phyloP scores from a whole-genome alignment of 2,329 filamentous ascomycete genomes.

The Westerdykella ornata region DNA sequence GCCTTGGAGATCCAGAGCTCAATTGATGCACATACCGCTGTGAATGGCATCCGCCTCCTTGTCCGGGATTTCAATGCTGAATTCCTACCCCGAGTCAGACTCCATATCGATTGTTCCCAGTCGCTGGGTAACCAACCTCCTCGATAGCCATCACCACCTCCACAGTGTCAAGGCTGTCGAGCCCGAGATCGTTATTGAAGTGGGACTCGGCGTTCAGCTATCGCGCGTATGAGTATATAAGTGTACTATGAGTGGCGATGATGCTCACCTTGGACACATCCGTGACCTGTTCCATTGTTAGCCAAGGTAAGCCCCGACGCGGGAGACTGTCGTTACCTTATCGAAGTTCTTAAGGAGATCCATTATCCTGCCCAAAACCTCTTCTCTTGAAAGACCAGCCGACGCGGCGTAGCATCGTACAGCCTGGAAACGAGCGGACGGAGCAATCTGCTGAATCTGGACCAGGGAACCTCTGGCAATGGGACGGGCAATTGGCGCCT shows the following conservation, averaged over 20 bases:
- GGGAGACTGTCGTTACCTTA: slow-evolving; percentile 58
- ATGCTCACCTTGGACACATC: slow-evolving; percentile 51
- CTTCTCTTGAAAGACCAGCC: slow-evolving; percentile 68
- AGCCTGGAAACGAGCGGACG: slow-evolving; percentile 59
- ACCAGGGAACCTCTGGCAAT: slow-evolving; percentile 55
- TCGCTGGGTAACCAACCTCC: slow-evolving; percentile 57
- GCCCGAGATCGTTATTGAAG: slow-evolving; percentile 93
- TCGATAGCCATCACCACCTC: slow-evolving; percentile 99
- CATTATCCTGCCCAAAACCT: slow-evolving; percentile 88
- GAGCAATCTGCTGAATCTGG: slow-evolving; percentile 54
- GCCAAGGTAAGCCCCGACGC: slow-evolving; percentile 13
- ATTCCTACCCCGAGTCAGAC: slow-evolving; percentile 48
- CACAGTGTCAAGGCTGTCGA: slow-evolving; percentile 96
- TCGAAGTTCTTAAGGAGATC: slow-evolving; percentile 93
- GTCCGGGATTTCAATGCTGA: slow-evolving; percentile 95
- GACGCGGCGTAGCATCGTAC: slow-evolving; percentile 82
- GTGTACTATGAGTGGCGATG: slow-evolving; percentile 1
- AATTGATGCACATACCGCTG: slow-evolving; percentile 61
- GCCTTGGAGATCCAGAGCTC: not conserved
- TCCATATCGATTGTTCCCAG: slow-evolving; percentile 2
- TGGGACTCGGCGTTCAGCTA: slow-evolving; percentile 79
- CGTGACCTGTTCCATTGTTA: slow-evolving; percentile 50
- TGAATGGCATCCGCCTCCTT: slow-evolving; percentile 93
- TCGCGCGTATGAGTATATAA: slow-evolving; percentile 17
- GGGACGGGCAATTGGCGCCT: slow-evolving; percentile 52